phyloP scores from a whole-genome alignment of 2,329 filamentous ascomycete genomes.

The Alternaria tenuissima region DNA sequence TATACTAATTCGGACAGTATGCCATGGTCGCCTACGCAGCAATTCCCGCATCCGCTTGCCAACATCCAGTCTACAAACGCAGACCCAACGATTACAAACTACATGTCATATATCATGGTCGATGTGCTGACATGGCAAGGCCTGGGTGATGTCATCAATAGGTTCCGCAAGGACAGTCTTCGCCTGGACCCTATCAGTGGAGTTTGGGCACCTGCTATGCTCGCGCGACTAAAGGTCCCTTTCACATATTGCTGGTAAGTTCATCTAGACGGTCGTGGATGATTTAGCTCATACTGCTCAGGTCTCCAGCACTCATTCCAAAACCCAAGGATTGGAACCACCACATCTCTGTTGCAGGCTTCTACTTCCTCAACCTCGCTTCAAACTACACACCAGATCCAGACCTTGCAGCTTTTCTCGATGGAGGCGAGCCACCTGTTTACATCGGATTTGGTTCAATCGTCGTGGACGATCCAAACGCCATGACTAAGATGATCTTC shows the following conservation, averaged over 20 bases:
- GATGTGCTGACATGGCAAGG: conserved; percentile 96
- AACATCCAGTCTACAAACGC: conserved; percentile 81
- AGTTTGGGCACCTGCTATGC: conserved; percentile 82
- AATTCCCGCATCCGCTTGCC: conserved; percentile 85
- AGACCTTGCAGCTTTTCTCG: conserved; percentile 51
- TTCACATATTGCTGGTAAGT: conserved; percentile 87
- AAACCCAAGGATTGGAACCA: conserved; percentile 58
- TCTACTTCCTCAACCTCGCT: conserved; percentile 52
- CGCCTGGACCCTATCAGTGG: conserved; percentile 80
- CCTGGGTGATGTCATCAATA: conserved; percentile 88
- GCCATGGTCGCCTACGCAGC: conserved; percentile 87
- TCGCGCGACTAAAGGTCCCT: conserved; percentile 78
- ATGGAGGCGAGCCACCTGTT: conserved; percentile 51
- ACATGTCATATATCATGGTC: conserved; percentile 82
- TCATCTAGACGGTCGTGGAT: not conserved
- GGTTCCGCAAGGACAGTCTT: conserved; percentile 77
- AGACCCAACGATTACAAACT: conserved; percentile 80
- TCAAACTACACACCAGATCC: conserved; percentile 51
- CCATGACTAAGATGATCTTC: conserved; percentile 53
- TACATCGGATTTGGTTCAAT: conserved; percentile 55
- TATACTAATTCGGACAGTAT: conserved; percentile 61
- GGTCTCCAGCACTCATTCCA: conserved; percentile 54
- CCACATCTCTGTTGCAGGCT: conserved; percentile 52
- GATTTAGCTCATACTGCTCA: conserved; percentile 11
- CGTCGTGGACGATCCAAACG: conserved; percentile 54